A percentile compares a stretch with the other conserved stretches of the same genome.
Conservation (phyloP, 768 basidiomycete genomes). For the Hirschioporus abietinus region DNA sequence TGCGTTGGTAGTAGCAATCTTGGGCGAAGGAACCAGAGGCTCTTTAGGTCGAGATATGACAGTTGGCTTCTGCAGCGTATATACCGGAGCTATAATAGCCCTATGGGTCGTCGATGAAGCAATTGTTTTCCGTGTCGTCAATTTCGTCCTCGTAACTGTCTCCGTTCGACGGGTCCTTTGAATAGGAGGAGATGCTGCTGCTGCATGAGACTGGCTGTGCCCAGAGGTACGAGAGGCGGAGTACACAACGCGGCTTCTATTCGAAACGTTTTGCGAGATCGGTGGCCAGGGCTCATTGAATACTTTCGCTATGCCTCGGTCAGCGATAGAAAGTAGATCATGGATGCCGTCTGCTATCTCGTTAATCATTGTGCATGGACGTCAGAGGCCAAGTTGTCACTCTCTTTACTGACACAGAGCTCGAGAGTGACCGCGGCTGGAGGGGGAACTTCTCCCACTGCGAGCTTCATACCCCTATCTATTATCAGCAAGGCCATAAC, state of each 20-base stretch:
- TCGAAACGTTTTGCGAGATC: background rate
- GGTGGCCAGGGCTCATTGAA: background rate
- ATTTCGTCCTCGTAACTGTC: background rate
- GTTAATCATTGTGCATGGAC: background rate
- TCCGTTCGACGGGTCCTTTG: background rate
- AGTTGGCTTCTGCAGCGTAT: background rate
- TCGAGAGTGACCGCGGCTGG: background rate
- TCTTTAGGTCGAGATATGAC: background rate
- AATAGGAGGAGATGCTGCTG: background rate
- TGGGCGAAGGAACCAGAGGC: background rate
- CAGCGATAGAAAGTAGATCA: background rate
- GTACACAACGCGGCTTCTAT: background rate
- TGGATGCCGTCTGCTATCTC: background rate
- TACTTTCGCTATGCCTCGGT: background rate
- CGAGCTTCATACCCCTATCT: background rate
- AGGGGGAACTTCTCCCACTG: background rate
- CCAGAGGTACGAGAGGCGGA: background rate
- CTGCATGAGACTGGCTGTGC: too few relatives aligned
- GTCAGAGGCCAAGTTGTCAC: background rate
- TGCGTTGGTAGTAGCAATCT: background rate
- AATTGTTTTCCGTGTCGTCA: background rate
- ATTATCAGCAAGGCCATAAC: background rate
- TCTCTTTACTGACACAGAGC: background rate
- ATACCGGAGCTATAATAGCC: background rate
- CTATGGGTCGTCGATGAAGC: background rate